Evolutionary conservation across 1,284 basidiomycete species (phyloP).

Genomic region (Termitomyces sp.): DNA sequence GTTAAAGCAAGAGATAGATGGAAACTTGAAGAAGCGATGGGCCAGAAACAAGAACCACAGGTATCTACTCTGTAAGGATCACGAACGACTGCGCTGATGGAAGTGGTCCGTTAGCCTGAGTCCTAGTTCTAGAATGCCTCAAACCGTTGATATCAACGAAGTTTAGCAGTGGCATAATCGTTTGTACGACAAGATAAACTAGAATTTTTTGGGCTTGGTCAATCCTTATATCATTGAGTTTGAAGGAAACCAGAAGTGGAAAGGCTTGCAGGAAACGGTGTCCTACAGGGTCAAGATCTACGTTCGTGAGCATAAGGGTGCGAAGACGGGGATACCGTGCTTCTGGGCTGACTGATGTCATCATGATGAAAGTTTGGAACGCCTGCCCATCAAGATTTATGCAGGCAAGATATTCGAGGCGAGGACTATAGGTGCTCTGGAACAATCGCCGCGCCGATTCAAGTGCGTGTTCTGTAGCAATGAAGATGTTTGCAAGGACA

Average conservation of each 20-base stretch:
- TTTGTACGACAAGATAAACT: neutral
- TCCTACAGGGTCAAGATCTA: neutral
- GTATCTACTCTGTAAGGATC: slow-evolving; percentile 20
- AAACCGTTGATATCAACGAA: neutral
- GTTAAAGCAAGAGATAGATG: no score
- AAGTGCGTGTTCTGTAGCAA: neutral
- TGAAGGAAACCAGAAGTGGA: neutral
- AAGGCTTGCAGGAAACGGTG: neutral
- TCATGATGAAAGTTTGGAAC: neutral
- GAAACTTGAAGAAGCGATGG: no score
- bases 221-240: neutral
- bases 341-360: neutral
- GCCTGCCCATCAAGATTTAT: neutral
- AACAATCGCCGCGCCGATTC: neutral
- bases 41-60: no score
- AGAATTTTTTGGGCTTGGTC: neutral
- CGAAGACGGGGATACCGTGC: neutral
- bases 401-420: slow-evolving; percentile 2
- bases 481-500: neutral
- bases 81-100: no score
- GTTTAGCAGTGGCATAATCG: neutral
- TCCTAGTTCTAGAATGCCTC: no score
- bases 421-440: slow-evolving; percentile 1
- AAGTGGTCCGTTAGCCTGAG: no score
- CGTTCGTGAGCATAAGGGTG: neutral